Evolutionary conservation across 495 filamentous ascomycete species (phyloP), one percentile per base, ranked within the genome.

Genomic region (Recurvomyces mirabilis): DNA sequence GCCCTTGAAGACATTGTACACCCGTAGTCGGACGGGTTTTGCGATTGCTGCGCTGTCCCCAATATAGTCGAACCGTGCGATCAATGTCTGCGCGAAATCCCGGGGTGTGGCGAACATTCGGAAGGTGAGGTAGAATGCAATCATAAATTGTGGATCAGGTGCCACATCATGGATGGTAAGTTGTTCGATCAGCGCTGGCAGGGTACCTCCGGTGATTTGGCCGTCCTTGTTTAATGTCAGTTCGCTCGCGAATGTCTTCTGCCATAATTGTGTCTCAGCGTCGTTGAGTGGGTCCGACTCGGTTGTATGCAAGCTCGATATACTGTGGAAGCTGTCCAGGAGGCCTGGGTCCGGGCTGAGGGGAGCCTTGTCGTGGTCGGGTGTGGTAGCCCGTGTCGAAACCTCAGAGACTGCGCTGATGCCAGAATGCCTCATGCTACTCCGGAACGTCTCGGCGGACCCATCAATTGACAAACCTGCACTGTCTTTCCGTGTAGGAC

Each of bases 121-220:
- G 68, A 99, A 99, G 21, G 93, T 96, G 31, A 96, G 78, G 63
- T 93, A 96, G 61, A 99, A 96, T 0, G 93, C 84, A 2, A 85
- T 82, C 40, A 95, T 85, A 55, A 96, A 99, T 59, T 84, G 76
- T 26, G 85, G 78, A 60, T 95, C 88, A 1, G 93, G 93, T 1
- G 91, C 94, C 0, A 86, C 82, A 58, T 94, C 85, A 59, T 93
- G 87, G 0, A 84, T 84, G 1, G 93, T 99, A 20, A 99, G 75
- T 54, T 83, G 79, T 64, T 99, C 93, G 35, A 99, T 83, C 38
- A 99, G 67, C 5, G 93, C 89, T 21, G 84, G 78, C 12, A 99
- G 72, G 14, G 87, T 89, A 10, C 93, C 93, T 25, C 91, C 93
- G 43, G 82, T 81, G n/a, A 96, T 79, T 48, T 94, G 84, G 13